These are phyloP conservation scores for Nannizzia gypsea DNA, from an alignment of 2,329 filamentous ascomycete species.

Conservation along the genomic window DNA sequence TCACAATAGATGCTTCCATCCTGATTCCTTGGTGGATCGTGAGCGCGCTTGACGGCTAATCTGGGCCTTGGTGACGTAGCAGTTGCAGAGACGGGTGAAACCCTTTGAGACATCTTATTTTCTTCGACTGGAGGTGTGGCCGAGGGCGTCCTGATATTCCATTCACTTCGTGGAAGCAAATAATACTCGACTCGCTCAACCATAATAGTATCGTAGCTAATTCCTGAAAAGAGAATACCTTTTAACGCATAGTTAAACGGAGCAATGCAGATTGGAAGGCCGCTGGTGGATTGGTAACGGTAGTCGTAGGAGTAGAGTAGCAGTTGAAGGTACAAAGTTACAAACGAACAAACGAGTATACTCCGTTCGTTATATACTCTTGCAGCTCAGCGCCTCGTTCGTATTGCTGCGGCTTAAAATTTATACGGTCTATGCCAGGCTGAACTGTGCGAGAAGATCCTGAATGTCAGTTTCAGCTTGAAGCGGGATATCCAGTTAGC, in stretches of 20 bases:
- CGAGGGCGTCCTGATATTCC: not conserved
- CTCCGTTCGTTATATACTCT: not conserved
- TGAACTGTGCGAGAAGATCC: not conserved
- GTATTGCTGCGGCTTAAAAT: not conserved
- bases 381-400: not conserved
- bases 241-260: not conserved
- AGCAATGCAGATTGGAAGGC: not conserved
- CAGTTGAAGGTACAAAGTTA: not conserved
- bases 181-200: not conserved
- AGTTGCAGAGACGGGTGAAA: not conserved
- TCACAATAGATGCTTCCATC: constrained; percentile 70
- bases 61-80: constrained; percentile 21
- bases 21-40: constrained; percentile 49
- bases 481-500: not conserved
- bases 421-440: not conserved
- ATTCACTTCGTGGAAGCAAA: constrained; percentile 3
- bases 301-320: not conserved
- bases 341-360: not conserved
- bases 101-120: not conserved
- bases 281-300: not conserved
- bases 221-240: not conserved
- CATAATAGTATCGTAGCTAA: not conserved
- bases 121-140: not conserved
- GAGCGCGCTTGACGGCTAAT: constrained; percentile 32
- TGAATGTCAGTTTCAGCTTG: not conserved